Evolutionary conservation across 306 rosid genomes (phyloP).

Genomic region (Casuarina cunninghamiana): DNA sequence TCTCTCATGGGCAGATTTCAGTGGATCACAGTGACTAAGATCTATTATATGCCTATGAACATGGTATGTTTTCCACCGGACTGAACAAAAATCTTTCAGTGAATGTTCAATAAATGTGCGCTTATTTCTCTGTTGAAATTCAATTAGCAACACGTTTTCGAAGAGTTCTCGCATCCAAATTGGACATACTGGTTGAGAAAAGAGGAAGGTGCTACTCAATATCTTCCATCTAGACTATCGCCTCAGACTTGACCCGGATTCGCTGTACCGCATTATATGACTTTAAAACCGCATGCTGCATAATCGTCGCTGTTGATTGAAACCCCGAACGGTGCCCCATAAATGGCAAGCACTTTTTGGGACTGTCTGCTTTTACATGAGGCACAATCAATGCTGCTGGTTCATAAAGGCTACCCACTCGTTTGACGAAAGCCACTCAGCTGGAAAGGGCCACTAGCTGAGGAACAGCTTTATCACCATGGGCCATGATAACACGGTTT

Average conservation of each 20-base stretch:
- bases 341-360: not conserved
- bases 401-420: conserved; percentile 6
- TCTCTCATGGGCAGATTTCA: not conserved
- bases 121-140: too few relatives aligned
- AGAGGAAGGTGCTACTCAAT: too few relatives aligned
- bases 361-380: conserved; percentile 5
- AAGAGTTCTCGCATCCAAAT: not conserved
- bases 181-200: not conserved
- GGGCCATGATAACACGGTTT: not conserved
- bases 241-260: too few relatives aligned
- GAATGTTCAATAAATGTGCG: not conserved
- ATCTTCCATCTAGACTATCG: too few relatives aligned
- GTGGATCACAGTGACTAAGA: too few relatives aligned
- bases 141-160: too few relatives aligned
- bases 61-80: too few relatives aligned
- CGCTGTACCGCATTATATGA: too few relatives aligned
- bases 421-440: conserved; percentile 39
- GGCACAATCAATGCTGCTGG: conserved; percentile 1
- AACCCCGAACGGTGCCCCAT: conserved; percentile 2
- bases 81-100: not conserved
- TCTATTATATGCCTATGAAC: too few relatives aligned
- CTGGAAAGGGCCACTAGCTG: conserved; percentile 18
- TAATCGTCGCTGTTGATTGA: not conserved
- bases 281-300: not conserved
- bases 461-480: not conserved